phyloP scores from a whole-genome alignment of 2,329 filamentous ascomycete species.

The Incumbomyces lentus region DNA sequence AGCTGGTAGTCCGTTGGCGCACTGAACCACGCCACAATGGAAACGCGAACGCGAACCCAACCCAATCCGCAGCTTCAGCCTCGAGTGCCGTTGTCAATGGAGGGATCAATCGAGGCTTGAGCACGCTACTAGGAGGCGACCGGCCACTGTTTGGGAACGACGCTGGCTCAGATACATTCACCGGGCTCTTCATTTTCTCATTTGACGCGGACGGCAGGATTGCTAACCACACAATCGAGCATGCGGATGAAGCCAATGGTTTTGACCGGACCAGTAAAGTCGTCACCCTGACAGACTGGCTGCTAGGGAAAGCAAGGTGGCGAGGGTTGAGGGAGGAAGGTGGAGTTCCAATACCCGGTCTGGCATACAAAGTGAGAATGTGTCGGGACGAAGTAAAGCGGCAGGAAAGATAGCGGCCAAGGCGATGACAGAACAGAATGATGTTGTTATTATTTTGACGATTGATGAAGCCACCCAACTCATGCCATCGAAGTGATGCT shows the following conservation, averaged over 20 bases:
- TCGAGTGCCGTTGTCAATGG: slow-evolving; percentile 15
- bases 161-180: slow-evolving; percentile 62
- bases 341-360: slow-evolving; percentile 17
- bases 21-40: slow-evolving; percentile 39
- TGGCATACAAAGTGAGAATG: slow-evolving; percentile 17
- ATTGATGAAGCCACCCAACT: slow-evolving; percentile 6
- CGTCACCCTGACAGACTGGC: slow-evolving; percentile 87
- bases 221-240: slow-evolving; percentile 83
- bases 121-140: slow-evolving; percentile 43
- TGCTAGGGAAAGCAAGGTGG: slow-evolving; percentile 64
- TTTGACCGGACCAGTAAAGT: slow-evolving; percentile 80
- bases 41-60: neutral
- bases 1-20: slow-evolving; percentile 85
- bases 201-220: slow-evolving; percentile 83
- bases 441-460: neutral
- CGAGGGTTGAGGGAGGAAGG: slow-evolving; percentile 31
- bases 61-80: slow-evolving; percentile 10
- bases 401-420: neutral
- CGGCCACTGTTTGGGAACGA: slow-evolving; percentile 39
- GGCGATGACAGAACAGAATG: neutral
- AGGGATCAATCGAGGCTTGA: slow-evolving; percentile 31
- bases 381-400: slow-evolving; percentile 14
- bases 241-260: slow-evolving; percentile 70
- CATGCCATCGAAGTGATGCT: neutral
- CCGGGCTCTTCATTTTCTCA: slow-evolving; percentile 86